Percentiles rank a stretch among this genome's conserved stretches.
Conservation (phyloP, 2,329 filamentous ascomycete species). For the Corinectria fuckeliana region DNA sequence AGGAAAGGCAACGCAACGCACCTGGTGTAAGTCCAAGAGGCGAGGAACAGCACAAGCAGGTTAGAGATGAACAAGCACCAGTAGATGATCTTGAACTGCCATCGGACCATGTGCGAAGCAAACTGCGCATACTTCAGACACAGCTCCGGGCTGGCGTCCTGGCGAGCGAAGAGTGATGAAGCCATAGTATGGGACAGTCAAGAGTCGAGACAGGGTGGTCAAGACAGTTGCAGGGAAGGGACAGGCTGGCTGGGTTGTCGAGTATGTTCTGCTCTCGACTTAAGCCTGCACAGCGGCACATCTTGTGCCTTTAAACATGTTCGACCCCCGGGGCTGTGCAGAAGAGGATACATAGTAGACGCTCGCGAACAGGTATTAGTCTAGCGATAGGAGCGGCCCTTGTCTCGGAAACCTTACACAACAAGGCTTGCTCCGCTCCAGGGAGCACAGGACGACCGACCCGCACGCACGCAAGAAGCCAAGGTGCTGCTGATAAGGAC, state of each 20-base stretch:
- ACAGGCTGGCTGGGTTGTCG: neutral
- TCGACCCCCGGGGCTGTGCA: conserved; percentile 11
- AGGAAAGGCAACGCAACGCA: neutral
- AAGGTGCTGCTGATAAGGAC: conserved; percentile 16
- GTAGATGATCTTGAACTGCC: conserved; percentile 54
- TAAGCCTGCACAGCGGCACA: neutral
- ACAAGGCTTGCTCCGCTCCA: conserved; percentile 2
- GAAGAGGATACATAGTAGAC: neutral
- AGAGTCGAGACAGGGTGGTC: neutral
- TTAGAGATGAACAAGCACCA: conserved; percentile 55
- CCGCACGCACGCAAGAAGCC: too few species aligned
- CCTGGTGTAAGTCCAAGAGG: conserved; percentile 42
- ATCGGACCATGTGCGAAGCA: conserved; percentile 48
- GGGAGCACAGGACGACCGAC: conserved; percentile 21
- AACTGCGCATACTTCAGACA: conserved; percentile 53
- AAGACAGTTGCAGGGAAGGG: neutral
- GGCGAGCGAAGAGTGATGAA: conserved; percentile 28
- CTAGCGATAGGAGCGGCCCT: too few species aligned
- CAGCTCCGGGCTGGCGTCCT: conserved; percentile 34
- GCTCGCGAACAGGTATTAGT: too few species aligned
- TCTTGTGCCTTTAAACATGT: conserved; percentile 13
- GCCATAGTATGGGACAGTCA: conserved; percentile 25
- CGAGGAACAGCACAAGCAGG: conserved; percentile 51
- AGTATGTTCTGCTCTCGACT: neutral
- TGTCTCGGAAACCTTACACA: conserved; percentile 17